Evolutionary conservation across 768 basidiomycete species (phyloP).

Genomic region (Russula sp.): DNA sequence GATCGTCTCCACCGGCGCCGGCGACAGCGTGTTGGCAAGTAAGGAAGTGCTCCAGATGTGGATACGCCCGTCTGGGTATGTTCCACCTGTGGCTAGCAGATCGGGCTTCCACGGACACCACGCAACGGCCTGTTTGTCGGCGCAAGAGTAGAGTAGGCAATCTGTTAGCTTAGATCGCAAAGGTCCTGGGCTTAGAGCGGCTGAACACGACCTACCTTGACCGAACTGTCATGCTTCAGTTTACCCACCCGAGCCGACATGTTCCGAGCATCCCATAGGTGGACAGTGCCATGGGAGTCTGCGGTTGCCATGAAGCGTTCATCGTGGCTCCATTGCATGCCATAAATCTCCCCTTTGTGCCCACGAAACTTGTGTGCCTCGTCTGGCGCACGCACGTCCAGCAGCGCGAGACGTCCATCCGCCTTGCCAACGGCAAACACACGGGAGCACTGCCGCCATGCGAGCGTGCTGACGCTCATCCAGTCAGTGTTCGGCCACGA

Average conservation of each 20-base stretch:
- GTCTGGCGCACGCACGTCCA: slow-evolving; percentile 33
- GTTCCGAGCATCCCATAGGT: slow-evolving; percentile 40
- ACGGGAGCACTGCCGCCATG: slow-evolving; percentile 32
- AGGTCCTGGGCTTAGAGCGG: neutral
- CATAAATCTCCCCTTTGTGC: slow-evolving; percentile 34
- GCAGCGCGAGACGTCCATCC: slow-evolving; percentile 35
- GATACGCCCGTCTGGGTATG: slow-evolving; percentile 53
- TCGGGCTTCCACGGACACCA: slow-evolving; percentile 73
- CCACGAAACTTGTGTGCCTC: slow-evolving; percentile 30
- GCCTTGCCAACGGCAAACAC: slow-evolving; percentile 37
- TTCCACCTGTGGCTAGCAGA: slow-evolving; percentile 62
- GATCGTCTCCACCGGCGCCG: slow-evolving; percentile 45
- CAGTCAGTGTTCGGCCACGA: slow-evolving; percentile 34
- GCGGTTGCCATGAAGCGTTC: slow-evolving; percentile 38
- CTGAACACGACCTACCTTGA: slow-evolving; percentile 33
- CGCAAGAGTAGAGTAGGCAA: neutral
- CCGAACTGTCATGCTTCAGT: slow-evolving; percentile 39
- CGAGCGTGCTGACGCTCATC: slow-evolving; percentile 37
- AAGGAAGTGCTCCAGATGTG: slow-evolving; percentile 47
- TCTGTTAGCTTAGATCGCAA: slow-evolving; percentile 6
- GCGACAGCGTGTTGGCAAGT: slow-evolving; percentile 37
- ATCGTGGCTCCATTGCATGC: slow-evolving; percentile 39
- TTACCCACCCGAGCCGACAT: slow-evolving; percentile 34
- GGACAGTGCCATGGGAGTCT: slow-evolving; percentile 37
- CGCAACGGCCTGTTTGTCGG: slow-evolving; percentile 48